phyloP scores from a whole-genome alignment of 1,284 basidiomycete genomes.

The Trichosporon inkin region DNA sequence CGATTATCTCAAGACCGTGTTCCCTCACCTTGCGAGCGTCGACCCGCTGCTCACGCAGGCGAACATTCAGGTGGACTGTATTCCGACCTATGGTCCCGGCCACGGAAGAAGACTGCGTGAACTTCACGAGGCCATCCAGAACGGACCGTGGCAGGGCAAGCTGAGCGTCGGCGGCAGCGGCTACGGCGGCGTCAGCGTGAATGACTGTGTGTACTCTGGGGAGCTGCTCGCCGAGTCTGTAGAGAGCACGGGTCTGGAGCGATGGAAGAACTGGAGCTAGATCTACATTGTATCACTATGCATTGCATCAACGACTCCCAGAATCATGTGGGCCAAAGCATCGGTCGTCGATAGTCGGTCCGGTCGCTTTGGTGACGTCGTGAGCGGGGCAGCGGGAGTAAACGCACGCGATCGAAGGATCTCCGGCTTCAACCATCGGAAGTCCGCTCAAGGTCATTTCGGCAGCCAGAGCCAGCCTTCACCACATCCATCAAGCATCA shows the following conservation, averaged over 20 bases:
- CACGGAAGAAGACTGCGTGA: conserved; percentile 67
- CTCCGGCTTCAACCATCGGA: conserved; percentile 5
- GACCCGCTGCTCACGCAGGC: conserved; percentile 56
- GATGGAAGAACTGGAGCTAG: conserved; percentile 32
- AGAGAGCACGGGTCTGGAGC: conserved; percentile 46
- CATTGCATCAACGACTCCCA: conserved; percentile 11
- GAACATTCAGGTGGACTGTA: conserved; percentile 65
- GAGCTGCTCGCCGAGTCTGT: conserved; percentile 47
- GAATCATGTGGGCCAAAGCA: no score
- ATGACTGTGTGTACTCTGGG: conserved; percentile 78
- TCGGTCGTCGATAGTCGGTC: not conserved
- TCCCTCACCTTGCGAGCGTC: conserved; percentile 49
- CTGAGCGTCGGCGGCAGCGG: conserved; percentile 79
- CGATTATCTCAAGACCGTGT: conserved; percentile 54
- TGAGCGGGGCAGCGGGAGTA: not conserved
- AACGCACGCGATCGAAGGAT: conserved; percentile 4
- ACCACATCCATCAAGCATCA: conserved; percentile 18
- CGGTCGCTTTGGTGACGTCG: not conserved
- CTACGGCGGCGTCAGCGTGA: conserved; percentile 82
- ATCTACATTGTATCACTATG: conserved; percentile 4
- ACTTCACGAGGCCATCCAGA: conserved; percentile 55
- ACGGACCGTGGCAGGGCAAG: conserved; percentile 57
- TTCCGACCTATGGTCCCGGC: conserved; percentile 74
- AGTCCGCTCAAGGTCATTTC: not conserved
- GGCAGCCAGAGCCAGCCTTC: not conserved